Percentiles rank a stretch among this genome's conserved stretches.
phyloP scores from a whole-genome alignment of 139 green algal species.

The Mychonastes homosphaera region DNA sequence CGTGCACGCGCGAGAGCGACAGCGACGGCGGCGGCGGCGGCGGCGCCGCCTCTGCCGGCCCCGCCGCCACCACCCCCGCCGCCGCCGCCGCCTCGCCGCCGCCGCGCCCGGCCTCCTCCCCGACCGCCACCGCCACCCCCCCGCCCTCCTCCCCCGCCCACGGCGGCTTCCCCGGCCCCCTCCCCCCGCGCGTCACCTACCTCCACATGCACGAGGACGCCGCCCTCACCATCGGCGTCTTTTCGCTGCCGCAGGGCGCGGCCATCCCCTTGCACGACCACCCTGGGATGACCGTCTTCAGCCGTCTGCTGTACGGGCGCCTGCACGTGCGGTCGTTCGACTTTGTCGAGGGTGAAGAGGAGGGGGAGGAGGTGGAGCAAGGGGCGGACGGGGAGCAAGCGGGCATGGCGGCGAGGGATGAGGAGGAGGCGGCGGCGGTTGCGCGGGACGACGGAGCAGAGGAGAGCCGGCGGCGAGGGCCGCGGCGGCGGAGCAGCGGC shows the following conservation, averaged over 20 bases:
- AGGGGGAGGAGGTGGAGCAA: background rate
- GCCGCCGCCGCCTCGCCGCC: too few species aligned
- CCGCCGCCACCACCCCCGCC: too few species aligned
- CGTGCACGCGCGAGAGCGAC: too few species aligned
- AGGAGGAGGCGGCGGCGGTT: background rate
- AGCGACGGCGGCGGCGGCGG: too few species aligned
- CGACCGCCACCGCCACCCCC: too few species aligned
- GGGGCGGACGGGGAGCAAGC: background rate
- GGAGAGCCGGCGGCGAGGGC: background rate
- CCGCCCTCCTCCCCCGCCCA: too few species aligned
- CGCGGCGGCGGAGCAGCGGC: background rate
- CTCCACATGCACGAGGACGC: constrained; percentile 71
- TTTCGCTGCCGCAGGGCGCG: constrained; percentile 54
- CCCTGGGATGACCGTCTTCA: constrained; percentile 51
- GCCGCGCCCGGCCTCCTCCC: too few species aligned
- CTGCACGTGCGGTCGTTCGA: constrained; percentile 72
- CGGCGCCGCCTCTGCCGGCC: too few species aligned
- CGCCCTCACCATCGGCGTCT: constrained; percentile 72
- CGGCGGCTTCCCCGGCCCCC: too few species aligned
- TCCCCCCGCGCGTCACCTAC: constrained; percentile 84
- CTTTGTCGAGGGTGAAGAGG: constrained; percentile 23
- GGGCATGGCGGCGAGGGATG: background rate
- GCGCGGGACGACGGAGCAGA: constrained; percentile 1
- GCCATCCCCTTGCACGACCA: constrained; percentile 85
- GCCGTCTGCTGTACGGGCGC: constrained; percentile 71